Evolutionary conservation across 768 basidiomycete genomes (phyloP), one percentile per base, ranked within the genome.

Genomic region (Termitomyces sp.): DNA sequence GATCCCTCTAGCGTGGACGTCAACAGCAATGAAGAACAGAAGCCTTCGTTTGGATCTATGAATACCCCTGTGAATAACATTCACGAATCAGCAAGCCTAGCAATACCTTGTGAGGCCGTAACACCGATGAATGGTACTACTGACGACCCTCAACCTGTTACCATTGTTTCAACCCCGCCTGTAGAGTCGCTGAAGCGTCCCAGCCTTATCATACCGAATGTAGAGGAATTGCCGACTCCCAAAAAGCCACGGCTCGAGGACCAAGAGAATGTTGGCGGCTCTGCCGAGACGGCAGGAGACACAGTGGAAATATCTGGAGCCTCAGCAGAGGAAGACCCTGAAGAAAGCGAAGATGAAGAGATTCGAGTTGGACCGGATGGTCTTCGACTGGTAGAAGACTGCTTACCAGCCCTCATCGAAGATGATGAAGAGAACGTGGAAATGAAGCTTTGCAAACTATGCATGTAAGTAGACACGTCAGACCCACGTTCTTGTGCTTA

Each of bases 381-480:
- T 24, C 65, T 76, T 18, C 69, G 74, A 30, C 53, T 71, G n/a
- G 66, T 72, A 30, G 62, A 71, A 24, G 76, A 78, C 56, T 76
- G 81, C 55, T 64, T 82, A 22, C 70, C 70, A 54, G 74, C 73
- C 11, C 70, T 84, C 26, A 76, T 83, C 24, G 72, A 68, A 11
- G 67, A 67, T 20, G 68, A 68, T 14, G 70, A 70, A 5, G 63
- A 66, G 9, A 65, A 67, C 40, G 67, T 63, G 26, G 70, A 67
- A 4, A 58, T 60, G 41, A 62, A 72, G 38, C 72, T 71, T 43
- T 86, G 85, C 57, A 71, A 65, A 50, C 70, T 83, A 36, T 87
- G 85, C 78, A 62, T 70, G 85, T 83, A 54, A 68, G 84, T 75
- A 51, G 38, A 52, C 16, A 56, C 50, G 32, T 60, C 33, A 35